Evolutionary conservation across 768 basidiomycete species (phyloP), one percentile per base, ranked within the genome.

Genomic region (Podaxis sp.): DNA sequence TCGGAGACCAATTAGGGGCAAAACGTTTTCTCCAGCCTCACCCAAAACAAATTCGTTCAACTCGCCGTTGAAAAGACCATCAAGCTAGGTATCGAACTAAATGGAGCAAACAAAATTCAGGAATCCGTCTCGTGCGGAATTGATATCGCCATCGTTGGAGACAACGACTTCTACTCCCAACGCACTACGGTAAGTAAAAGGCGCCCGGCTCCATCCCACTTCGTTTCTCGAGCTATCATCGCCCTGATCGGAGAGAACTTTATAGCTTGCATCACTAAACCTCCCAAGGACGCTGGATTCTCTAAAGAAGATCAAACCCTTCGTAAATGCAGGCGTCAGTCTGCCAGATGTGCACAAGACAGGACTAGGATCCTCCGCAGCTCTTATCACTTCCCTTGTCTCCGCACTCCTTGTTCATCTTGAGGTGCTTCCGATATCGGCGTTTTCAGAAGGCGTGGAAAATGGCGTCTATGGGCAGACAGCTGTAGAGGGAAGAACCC

Each of bases 141-240:
- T 61, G 83, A 92, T 66, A 87, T 98, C 65, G 85, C 84, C 41
- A 90, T 98, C 66, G 85, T 89, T 27, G 96, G 94, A 9, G 94
- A 94, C 73, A 98, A 99, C 69, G 97, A 98, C 73, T 99, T 98
- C 69, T 98, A 99, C 76, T 97, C 96, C 3, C 97, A 98, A 70
- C 80, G 90, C 60, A 86, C 87, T 57, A 87, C 92, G 81, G 96
- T 93, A 60, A 71, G 80, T 69, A 27, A 17, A 55, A 51, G 27
- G 37, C 54, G 50, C 53, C 40, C 59, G 49, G 49, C 49, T n/a
- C 43, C 43, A 51, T 57, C 55, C 15, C 46, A 36, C 15, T 8
- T 49, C 25, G 29, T 27, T 15, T 46, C 37, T 49, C 58, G 38
- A 25, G 33, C 9, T 36, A 38, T 40, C 49, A 37, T 51, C 52